Evolutionary conservation across 345 rosid species (phyloP).

Genomic region (Arabidopsis suecica): DNA sequence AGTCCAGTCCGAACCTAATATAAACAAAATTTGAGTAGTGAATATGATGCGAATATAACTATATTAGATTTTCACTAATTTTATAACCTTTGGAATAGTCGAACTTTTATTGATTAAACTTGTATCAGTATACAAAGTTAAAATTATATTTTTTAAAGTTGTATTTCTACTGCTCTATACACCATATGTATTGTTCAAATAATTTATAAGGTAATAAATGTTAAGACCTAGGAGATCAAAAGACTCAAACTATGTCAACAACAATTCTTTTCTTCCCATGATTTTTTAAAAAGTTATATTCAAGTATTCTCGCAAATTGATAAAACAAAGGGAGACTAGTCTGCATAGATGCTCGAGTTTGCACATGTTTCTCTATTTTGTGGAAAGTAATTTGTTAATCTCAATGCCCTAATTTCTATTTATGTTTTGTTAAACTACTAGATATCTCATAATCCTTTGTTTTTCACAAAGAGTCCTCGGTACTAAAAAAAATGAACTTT

Average conservation of each 20-base stretch:
- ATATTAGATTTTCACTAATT: no score
- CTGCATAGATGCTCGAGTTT: conserved; percentile 52
- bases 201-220: neutral
- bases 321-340: conserved; percentile 18
- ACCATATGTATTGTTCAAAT: neutral
- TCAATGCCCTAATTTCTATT: conserved; percentile 32
- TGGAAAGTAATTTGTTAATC: conserved; percentile 37
- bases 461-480: neutral
- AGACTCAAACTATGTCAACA: conserved; percentile 11
- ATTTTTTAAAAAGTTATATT: neutral
- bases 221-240: conserved; percentile 27
- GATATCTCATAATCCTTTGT: conserved; percentile 13
- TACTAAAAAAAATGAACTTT: neutral
- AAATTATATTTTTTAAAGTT: neutral
- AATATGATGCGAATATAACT: no score
- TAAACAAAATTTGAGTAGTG: neutral
- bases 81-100: no score
- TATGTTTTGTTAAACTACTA: neutral
- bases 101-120: no score
- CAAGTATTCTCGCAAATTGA: conserved; percentile 28
- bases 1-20: neutral
- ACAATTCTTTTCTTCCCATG: neutral
- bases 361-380: conserved; percentile 51
- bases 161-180: neutral
- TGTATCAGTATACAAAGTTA: neutral